phyloP scores from a whole-genome alignment of 495 filamentous ascomycete species.

The Xylaria bambusicola region DNA sequence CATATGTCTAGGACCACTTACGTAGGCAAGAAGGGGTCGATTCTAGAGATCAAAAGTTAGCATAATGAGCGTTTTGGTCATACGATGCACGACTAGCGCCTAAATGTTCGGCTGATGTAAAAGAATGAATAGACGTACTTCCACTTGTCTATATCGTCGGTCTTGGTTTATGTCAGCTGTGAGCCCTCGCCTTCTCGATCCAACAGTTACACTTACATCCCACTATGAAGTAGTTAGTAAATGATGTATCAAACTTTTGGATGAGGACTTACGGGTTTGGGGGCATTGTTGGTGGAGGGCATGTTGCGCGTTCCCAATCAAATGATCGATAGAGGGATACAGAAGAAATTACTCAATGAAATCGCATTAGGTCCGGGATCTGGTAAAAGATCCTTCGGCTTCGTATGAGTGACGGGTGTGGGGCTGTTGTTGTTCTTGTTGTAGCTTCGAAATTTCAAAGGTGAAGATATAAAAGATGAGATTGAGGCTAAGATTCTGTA shows the following conservation, averaged over 20 bases:
- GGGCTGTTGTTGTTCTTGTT: slow-evolving; percentile 7
- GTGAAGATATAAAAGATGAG: slow-evolving; percentile 5
- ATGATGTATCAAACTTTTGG: not conserved
- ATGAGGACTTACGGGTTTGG: slow-evolving; percentile 18
- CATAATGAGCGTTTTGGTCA: not conserved
- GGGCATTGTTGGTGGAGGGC: slow-evolving; percentile 18
- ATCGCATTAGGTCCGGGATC: not conserved
- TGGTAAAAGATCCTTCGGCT: not conserved
- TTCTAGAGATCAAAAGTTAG: slow-evolving; percentile 10
- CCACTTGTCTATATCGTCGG: slow-evolving; percentile 23
- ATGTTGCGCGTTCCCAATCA: slow-evolving; percentile 3
- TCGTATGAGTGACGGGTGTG: not conserved
- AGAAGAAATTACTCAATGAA: not conserved
- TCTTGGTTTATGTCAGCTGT: slow-evolving; percentile 14
- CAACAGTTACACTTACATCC: slow-evolving; percentile 13
- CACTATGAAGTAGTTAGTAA: slow-evolving; percentile 17
- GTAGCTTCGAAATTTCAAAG: slow-evolving; percentile 7
- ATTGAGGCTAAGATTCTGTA: slow-evolving; percentile 6
- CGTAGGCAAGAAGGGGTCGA: slow-evolving; percentile 15
- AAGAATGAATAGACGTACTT: slow-evolving; percentile 16
- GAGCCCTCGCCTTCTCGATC: not conserved
- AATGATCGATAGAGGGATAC: not conserved
- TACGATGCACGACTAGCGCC: too few species aligned
- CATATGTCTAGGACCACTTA: slow-evolving; percentile 5
- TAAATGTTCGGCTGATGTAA: too few species aligned